A percentile compares a stretch with the other conserved stretches of the same genome.
Conservation (phyloP, 192 early-diverging fungal species). For the Tieghemiomyces parasiticus region DNA sequence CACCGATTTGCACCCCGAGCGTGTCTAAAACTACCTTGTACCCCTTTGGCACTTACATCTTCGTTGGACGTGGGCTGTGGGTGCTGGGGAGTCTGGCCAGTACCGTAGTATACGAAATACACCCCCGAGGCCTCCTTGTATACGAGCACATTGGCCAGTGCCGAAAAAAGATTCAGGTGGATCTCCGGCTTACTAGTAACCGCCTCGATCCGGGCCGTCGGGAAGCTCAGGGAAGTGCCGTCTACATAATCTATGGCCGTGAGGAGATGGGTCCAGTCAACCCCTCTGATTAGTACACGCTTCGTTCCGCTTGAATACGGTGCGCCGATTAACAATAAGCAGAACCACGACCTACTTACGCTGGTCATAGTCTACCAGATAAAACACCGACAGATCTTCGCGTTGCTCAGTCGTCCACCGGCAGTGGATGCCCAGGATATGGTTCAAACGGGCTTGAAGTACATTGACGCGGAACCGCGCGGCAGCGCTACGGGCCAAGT, state of each 20-base stretch:
- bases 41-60: neutral
- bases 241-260: neutral
- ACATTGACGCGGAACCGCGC: neutral
- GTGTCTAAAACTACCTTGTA: neutral
- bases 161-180: neutral
- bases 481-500: neutral
- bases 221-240: neutral
- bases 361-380: too few relatives aligned
- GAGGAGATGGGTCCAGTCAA: neutral
- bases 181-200: neutral
- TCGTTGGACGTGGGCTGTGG: neutral
- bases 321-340: neutral
- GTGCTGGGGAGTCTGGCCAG: neutral
- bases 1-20: neutral
- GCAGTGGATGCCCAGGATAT: too few relatives aligned
- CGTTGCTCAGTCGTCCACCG: too few relatives aligned
- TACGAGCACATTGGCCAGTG: neutral
- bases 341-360: too few relatives aligned
- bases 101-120: neutral
- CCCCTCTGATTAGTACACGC: neutral
- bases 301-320: neutral
- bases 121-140: neutral
- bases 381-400: too few relatives aligned
- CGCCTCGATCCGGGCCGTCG: neutral
- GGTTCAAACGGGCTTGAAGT: too few relatives aligned